Percentiles rank a stretch among this genome's conserved stretches.
Evolutionary conservation across 257 asterid species (phyloP).

Genomic region (Primulina eburnea): DNA sequence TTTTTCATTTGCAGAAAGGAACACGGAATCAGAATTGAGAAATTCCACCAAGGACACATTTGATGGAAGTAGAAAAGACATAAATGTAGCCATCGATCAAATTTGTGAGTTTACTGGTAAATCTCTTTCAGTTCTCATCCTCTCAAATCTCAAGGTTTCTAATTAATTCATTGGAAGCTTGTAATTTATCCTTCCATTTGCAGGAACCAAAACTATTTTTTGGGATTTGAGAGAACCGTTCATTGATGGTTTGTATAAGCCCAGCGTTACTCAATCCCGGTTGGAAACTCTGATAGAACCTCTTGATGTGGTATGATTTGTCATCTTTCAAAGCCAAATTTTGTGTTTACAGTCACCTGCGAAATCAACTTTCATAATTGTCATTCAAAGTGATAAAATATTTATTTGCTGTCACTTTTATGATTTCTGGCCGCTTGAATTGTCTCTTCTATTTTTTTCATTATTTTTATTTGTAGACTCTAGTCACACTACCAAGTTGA

Average conservation of each 20-base stretch:
- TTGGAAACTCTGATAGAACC: slow-evolving; percentile 77
- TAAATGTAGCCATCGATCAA: slow-evolving; percentile 77
- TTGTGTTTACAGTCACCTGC: background rate
- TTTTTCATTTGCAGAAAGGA: slow-evolving; percentile 45
- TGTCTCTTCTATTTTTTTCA: background rate
- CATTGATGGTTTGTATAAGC: slow-evolving; percentile 79
- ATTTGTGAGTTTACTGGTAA: slow-evolving; percentile 88
- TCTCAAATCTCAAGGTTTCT: slow-evolving; percentile 5
- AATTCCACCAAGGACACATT: slow-evolving; percentile 63
- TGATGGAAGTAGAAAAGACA: slow-evolving; percentile 92
- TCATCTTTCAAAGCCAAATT: slow-evolving; percentile 5
- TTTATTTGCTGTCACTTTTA: background rate
- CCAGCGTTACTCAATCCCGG: slow-evolving; percentile 76
- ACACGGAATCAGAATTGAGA: slow-evolving; percentile 39
- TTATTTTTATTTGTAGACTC: background rate
- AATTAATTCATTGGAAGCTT: slow-evolving; percentile 19
- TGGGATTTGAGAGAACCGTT: slow-evolving; percentile 92
- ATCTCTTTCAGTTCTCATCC: slow-evolving; percentile 14
- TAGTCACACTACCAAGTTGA: background rate
- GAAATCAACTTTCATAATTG: background rate
- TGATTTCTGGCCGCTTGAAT: background rate
- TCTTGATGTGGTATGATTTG: slow-evolving; percentile 69
- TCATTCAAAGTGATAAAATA: background rate
- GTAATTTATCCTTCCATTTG: slow-evolving; percentile 10
- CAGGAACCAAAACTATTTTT: slow-evolving; percentile 84